A percentile compares a stretch with the other conserved stretches of the same genome.
These are phyloP conservation scores for Sphaerulina populicola DNA, from an alignment of 2,329 filamentous ascomycete genomes.

Conservation along the genomic window DNA sequence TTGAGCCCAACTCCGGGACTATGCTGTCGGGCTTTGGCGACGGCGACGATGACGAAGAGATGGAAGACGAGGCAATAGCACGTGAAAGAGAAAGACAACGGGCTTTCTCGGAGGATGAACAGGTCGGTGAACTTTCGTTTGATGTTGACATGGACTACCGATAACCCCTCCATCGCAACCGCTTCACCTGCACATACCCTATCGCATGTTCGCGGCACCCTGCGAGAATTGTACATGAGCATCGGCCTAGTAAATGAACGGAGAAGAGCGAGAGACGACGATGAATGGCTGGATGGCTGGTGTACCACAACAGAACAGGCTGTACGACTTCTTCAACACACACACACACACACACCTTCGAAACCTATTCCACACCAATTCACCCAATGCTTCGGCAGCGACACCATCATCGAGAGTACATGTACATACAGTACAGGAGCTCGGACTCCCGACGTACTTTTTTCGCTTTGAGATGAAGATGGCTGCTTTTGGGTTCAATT, in stretches of 20 bases:
- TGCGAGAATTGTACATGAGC: conserved; percentile 8
- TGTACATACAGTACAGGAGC: conserved; percentile 8
- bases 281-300: conserved; percentile 4
- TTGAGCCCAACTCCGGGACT: conserved; percentile 31
- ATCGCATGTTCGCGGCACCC: conserved; percentile 5
- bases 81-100: conserved; percentile 15
- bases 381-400: not conserved
- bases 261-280: conserved; percentile 4
- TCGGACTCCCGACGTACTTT: not conserved
- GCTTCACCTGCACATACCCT: conserved; percentile 10
- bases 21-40: conserved; percentile 79
- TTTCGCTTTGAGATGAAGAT: conserved; percentile 1
- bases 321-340: conserved; percentile 3
- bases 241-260: conserved; percentile 9
- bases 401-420: conserved; percentile 1
- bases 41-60: conserved; percentile 92
- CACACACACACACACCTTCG: conserved; percentile 1
- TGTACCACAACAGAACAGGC: conserved; percentile 8
- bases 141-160: conserved; percentile 54
- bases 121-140: conserved; percentile 59
- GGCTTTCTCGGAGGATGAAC: conserved; percentile 47
- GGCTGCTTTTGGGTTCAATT: conserved; percentile 10
- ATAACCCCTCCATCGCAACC: conserved; percentile 33
- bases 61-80: conserved; percentile 50
- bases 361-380: conserved; percentile 2